Evolutionary conservation across 2,329 filamentous ascomycete genomes (phyloP), one percentile per base, ranked within the genome.

Genomic region (Metarhizium rileyi): DNA sequence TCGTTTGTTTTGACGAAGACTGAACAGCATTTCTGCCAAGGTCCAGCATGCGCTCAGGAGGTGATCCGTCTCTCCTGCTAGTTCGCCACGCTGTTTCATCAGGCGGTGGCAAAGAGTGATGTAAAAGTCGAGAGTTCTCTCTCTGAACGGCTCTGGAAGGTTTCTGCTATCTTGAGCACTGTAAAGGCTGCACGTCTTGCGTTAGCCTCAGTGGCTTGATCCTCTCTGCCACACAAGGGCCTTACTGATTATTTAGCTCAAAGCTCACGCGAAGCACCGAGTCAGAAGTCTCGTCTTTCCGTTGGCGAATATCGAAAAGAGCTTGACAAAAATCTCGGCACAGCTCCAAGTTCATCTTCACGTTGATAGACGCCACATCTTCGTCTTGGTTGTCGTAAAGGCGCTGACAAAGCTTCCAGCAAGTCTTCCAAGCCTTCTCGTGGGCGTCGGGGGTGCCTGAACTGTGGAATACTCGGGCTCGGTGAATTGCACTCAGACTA

Each of bases 241-340:
- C 77, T 63, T 61, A 82, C 78, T 97, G 90, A 59, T 95, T 96
- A 68, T 94, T 95, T 23, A 96, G 75, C 68, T 96, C 91, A 63
- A 95, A 95, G 69, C 88, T 95, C 56, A 96, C 90, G 44, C 91
- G 78, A 44, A 97, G 69, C 14, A 96, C 84, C 0, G 90, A 95
- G 65, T 97, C 91, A 0, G 86, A 80, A 1, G 81, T 71, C 59
- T 93, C 88, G 54, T 95, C 86, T 47, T 84, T 82, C 55, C 83
- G 83, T 52, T 85, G 78, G 36, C 90, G 78, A 18, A 91, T 83
- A 61, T 96, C 90, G 60, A 96, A 97, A 10, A 96, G 72, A 0
- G 89, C 80, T 66, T 95, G 90, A 59, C 90, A 95, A 61, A 97
- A 95, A 56, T 95, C 88, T 22, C 90, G 83, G 64, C 90, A 95